Percentiles rank a stretch among this genome's conserved stretches.
Conservation (phyloP, 2,329 filamentous ascomycete species). For the Bimuria novae-zelandiae region DNA sequence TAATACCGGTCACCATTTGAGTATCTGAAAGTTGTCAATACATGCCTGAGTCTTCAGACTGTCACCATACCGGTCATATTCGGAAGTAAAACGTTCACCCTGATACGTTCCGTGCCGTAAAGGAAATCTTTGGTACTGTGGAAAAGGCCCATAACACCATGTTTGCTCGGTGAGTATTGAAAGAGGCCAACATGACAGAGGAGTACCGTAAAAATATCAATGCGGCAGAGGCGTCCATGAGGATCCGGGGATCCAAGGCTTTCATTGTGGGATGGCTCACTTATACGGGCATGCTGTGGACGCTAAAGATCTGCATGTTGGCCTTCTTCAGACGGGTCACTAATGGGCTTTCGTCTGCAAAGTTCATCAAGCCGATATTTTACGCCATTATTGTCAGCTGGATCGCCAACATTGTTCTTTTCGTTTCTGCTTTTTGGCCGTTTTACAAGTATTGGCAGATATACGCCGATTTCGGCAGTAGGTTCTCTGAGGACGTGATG, state of each 20-base stretch:
- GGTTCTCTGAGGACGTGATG: conserved; percentile 12
- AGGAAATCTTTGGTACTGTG: not conserved
- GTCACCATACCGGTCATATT: too few relatives aligned
- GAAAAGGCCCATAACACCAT: not conserved
- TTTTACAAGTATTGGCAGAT: conserved; percentile 45
- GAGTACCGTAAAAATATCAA: conserved; percentile 41
- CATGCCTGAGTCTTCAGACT: not conserved
- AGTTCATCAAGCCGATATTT: conserved; percentile 45
- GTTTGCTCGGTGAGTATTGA: not conserved
- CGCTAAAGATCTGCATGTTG: conserved; percentile 50
- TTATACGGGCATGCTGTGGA: conserved; percentile 48
- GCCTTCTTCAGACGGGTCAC: conserved; percentile 48
- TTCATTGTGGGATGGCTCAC: conserved; percentile 44
- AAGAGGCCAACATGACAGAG: conserved; percentile 28
- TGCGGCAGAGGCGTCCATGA: conserved; percentile 28
- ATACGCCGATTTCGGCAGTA: conserved; percentile 46
- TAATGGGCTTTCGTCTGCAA: conserved; percentile 42
- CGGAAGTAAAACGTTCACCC: not conserved
- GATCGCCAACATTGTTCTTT: conserved; percentile 27
- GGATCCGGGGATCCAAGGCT: conserved; percentile 42
- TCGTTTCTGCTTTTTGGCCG: conserved; percentile 37
- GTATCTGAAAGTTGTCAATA: not conserved
- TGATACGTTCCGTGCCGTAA: not conserved
- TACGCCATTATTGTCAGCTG: conserved; percentile 31
- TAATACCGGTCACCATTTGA: not conserved